Evolutionary conservation across 257 asterid genomes (phyloP), one percentile per base, ranked within the genome.

Genomic region (Primulina huaijiensis): DNA sequence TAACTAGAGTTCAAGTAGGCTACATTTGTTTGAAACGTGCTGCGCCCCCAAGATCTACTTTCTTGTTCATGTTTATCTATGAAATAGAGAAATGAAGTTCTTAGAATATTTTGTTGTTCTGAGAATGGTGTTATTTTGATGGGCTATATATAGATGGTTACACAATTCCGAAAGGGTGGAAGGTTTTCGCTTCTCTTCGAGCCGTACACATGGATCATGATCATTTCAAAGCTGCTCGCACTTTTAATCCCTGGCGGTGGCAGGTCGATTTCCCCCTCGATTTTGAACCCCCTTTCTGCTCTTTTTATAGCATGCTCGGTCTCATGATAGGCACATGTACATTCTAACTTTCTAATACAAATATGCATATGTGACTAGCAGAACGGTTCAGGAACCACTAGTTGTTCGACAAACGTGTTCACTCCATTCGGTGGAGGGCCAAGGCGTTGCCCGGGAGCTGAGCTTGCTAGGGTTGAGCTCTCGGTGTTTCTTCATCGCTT

Each of bases 181-280:
- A 85, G 76, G 90, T 94, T 0, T 94, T 94, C 30, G 95, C 93
- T 56, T 94, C 97, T 8, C 74, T 94, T 10, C 85, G 99, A 68
- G 98, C 90, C 2, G 99, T 94, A 8, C 99, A 94, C 84, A 81
- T 94, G 81, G 83, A 89, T 72, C 86, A 84, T 12, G 84, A 79
- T 2, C 82, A 88, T 77, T 94, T 89, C 75, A 85, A 88, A 76
- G 99, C 92, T 61, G 97, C 99, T 25, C 90, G 96, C n/a, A 61
- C 87, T 25, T 94, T 89, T 65, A 87, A 91, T 77, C 99, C 99
- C 0, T 94, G 98, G 99, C 85, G 99, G 77, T 94, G 98, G 99
- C 96, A 89, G 91, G 96, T 88, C 71, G 17, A 4, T 19, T 29
- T 55, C 2, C 34, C 17, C 65, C 58, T 50, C 40, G 6, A 31